Evolutionary conservation across 305 asterid genomes (phyloP), one percentile per base, ranked within the genome.

Genomic region (Petunia hybrid): DNA sequence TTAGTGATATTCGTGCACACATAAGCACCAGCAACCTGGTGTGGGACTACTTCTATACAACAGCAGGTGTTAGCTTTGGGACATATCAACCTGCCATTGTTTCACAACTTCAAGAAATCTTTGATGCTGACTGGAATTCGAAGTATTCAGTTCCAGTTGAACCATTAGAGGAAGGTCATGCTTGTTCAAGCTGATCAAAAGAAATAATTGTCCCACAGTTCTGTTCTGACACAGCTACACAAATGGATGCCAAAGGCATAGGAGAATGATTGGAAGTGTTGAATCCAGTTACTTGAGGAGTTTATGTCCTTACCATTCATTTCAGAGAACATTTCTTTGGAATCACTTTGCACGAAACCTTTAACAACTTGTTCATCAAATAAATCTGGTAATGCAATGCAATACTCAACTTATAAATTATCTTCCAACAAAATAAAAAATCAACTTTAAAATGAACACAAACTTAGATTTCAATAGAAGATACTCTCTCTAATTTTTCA

Each of bases 111-210:
- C 97, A 89, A 79, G 89, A 88, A 80, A 86, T 95, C 78, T 95
- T 93, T 78, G 91, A 92, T 82, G 97, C 98, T 74, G 98, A 95
- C 85, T 95, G 98, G 98, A 83, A 79, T 80, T 95, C 98, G 7
- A 95, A 94, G 8, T 94, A 94, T 85, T 89, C 95, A 5, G 83
- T 89, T 61, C 89, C 91, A 16, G 91, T 94, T 66, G 85, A 84
- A 60, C 82, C 92, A 42, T 76, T 92, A 83, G 92, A 84, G 63
- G 88, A 67, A 60, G 88, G 92, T 22, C 85, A 62, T 86, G 84
- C 88, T 1, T 89, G 61, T 83, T 82, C 93, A 42, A 88, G 88
- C 77, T 89, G 86, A 87, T 80, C 57, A 57, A 40, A 51, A 63
- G 46, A 39, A 40, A 71, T 10, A 9, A 71, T 46, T 46, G 60